A percentile compares a stretch with the other conserved stretches of the same genome.
These are phyloP conservation scores for Debaryomyces hansenii DNA, from an alignment of 805 yeast species.

Conservation along the genomic window DNA sequence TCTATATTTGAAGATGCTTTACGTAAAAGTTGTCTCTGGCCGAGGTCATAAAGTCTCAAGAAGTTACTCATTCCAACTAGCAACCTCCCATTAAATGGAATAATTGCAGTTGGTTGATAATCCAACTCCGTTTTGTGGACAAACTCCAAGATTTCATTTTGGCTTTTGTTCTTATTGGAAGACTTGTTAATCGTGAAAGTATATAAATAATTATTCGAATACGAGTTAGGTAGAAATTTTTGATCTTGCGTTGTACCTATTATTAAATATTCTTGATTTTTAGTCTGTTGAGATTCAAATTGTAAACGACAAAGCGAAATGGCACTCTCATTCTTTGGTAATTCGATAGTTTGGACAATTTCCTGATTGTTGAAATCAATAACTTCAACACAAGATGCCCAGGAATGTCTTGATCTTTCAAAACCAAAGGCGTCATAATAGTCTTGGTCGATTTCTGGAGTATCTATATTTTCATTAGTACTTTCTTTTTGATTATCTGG, in stretches of 20 bases:
- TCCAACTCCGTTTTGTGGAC: conserved; percentile 64
- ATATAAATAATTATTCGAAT: conserved; percentile 28
- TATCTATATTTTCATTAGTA: background rate
- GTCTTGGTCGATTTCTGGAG: conserved; percentile 23
- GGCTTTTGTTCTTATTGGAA: conserved; percentile 3
- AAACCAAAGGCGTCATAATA: conserved; percentile 49
- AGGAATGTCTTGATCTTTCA: conserved; percentile 20
- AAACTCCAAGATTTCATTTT: conserved; percentile 32
- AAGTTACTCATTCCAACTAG: conserved; percentile 56
- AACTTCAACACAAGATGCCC: conserved; percentile 59
- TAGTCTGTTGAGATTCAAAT: conserved; percentile 23
- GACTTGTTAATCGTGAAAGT: conserved; percentile 38
- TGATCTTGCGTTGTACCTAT: conserved; percentile 43
- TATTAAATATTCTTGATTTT: conserved; percentile 35
- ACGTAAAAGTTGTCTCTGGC: conserved; percentile 74
- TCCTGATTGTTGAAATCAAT: conserved; percentile 34
- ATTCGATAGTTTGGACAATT: conserved; percentile 44
- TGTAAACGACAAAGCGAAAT: conserved; percentile 34
- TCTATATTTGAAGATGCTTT: conserved; percentile 55
- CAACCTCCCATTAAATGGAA: conserved; percentile 54
- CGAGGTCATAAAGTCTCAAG: conserved; percentile 68
- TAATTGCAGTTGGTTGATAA: conserved; percentile 47
- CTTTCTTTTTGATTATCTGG: conserved; percentile 13
- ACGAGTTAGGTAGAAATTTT: conserved; percentile 24
- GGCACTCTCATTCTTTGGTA: conserved; percentile 44